phyloP scores from a whole-genome alignment of 148 eudicot genomes.

The Euryodendron excelsum region DNA sequence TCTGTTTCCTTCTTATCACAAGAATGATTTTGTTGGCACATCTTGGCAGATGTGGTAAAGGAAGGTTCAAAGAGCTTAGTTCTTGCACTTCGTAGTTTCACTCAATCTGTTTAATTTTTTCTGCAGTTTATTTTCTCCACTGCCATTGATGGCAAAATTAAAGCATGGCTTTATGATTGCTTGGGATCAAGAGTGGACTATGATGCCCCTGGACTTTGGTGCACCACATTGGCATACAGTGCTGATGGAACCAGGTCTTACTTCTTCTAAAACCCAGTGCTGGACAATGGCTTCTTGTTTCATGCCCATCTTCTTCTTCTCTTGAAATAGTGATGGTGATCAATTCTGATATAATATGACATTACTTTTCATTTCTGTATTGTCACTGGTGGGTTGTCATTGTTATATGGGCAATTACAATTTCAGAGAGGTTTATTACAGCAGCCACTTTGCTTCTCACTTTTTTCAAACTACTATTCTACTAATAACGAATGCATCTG shows the following conservation, averaged over 20 bases:
- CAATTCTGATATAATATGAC: no score
- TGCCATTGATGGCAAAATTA: constrained; percentile 62
- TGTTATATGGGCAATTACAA: no score
- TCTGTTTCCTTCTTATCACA: background rate
- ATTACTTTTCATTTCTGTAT: no score
- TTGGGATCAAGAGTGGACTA: constrained; percentile 61
- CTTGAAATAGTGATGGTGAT: no score
- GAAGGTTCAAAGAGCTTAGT: background rate
- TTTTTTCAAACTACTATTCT: no score
- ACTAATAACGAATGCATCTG: no score
- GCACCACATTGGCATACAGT: constrained; percentile 67
- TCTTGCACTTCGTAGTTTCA: background rate
- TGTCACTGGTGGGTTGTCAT: no score
- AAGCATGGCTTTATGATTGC: constrained; percentile 72
- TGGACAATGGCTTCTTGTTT: background rate
- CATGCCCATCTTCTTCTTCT: background rate
- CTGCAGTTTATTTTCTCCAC: constrained; percentile 69
- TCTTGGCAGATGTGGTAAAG: background rate
- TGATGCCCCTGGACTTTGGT: constrained; percentile 65
- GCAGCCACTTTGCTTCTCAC: no score
- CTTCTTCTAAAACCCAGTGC: background rate
- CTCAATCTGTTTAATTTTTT: background rate
- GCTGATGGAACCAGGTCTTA: constrained; percentile 59
- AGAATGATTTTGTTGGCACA: background rate
- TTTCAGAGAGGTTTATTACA: no score